phyloP scores from a whole-genome alignment of 2,329 filamentous ascomycete genomes.

The Diaporthe longicolla region DNA sequence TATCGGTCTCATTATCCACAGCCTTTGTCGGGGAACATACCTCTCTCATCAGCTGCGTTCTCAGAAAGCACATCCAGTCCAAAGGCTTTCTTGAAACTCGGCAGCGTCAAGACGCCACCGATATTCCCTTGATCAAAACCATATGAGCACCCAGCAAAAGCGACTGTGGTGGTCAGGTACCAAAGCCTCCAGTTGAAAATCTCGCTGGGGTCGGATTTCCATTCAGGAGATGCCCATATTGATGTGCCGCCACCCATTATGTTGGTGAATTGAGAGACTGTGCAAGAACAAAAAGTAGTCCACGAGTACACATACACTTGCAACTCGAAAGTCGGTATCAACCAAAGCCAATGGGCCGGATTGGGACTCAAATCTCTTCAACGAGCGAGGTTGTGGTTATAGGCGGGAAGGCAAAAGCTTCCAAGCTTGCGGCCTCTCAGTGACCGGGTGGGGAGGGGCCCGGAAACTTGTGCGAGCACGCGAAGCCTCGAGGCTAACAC shows the following conservation, averaged over 20 bases:
- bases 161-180: constrained; percentile 51
- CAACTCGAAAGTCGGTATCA: background rate
- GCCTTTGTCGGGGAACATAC: constrained; percentile 10
- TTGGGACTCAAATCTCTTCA: background rate
- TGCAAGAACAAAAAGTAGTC: no score
- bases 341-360: background rate
- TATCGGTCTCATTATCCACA: constrained; percentile 14
- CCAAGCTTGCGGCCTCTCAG: background rate
- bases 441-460: background rate
- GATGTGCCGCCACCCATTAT: constrained; percentile 56
- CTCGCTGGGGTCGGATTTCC: constrained; percentile 53
- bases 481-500: background rate
- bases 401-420: background rate
- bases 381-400: constrained; percentile 1
- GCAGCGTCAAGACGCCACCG: constrained; percentile 54
- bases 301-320: background rate
- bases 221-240: constrained; percentile 55
- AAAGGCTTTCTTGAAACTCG: constrained; percentile 54
- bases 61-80: constrained; percentile 49
- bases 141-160: constrained; percentile 56
- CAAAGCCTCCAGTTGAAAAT: constrained; percentile 55
- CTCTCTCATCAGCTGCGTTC: constrained; percentile 48
- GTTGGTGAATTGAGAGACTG: background rate
- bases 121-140: constrained; percentile 58
- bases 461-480: constrained; percentile 24